Conservation (phyloP, 2,329 filamentous ascomycete genomes). For the Verticillium nubilum region DNA sequence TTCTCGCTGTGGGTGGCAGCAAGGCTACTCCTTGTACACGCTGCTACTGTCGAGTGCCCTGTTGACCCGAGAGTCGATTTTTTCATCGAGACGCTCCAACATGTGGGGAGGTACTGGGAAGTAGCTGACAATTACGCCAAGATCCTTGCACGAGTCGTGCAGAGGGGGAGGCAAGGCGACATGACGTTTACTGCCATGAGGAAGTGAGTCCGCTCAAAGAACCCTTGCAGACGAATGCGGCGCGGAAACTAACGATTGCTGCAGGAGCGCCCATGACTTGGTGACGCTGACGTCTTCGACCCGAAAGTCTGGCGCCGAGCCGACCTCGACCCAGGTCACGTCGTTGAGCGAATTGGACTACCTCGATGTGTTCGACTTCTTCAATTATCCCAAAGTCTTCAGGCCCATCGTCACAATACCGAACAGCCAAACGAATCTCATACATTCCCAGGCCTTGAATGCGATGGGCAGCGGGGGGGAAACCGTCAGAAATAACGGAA, state of each 20-base stretch:
- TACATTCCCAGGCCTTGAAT: constrained; percentile 6
- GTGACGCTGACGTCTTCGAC: constrained; percentile 28
- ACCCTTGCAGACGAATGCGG: background rate
- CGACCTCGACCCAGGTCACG: constrained; percentile 30
- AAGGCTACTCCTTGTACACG: constrained; percentile 32
- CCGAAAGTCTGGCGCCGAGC: constrained; percentile 29
- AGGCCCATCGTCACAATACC: constrained; percentile 16
- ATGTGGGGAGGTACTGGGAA: constrained; percentile 38
- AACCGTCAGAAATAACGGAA: constrained; percentile 13
- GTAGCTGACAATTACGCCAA: constrained; percentile 36
- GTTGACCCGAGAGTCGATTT: constrained; percentile 35
- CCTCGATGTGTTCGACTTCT: constrained; percentile 40
- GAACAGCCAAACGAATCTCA: constrained; percentile 9
- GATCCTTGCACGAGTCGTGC: constrained; percentile 32
- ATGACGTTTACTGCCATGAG: constrained; percentile 33
- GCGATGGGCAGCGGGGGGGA: constrained; percentile 15
- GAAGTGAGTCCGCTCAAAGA: constrained; percentile 20
- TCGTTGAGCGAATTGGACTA: constrained; percentile 35
- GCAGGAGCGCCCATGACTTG: constrained; percentile 32
- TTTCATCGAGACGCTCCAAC: constrained; percentile 33
- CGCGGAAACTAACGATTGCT: constrained; percentile 4
- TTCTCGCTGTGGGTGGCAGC: constrained; percentile 40
- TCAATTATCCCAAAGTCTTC: constrained; percentile 32
- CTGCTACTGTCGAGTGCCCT: constrained; percentile 28
- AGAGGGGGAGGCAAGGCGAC: constrained; percentile 27